These are phyloP conservation scores for Pseudocercospora fuligena DNA, from an alignment of 2,329 filamentous ascomycete species.

Conservation along the genomic window DNA sequence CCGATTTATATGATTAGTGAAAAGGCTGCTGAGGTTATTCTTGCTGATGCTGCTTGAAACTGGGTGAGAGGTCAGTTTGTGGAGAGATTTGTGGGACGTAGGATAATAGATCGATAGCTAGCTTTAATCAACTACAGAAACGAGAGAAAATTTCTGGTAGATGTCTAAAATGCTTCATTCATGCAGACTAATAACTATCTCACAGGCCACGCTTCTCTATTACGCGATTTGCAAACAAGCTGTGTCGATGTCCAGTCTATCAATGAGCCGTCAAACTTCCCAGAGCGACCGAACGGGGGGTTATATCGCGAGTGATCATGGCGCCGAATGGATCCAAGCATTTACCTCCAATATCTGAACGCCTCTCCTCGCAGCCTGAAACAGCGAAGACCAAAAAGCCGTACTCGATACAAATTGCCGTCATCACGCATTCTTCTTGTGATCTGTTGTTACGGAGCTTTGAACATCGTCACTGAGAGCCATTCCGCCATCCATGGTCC, in stretches of 20 bases:
- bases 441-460: neutral
- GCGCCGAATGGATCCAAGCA: neutral
- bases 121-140: neutral
- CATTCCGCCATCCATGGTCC: conserved; percentile 16
- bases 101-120: neutral
- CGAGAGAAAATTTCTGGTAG: neutral
- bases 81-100: neutral
- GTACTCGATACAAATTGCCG: neutral
- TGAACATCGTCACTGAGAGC: conserved; percentile 4
- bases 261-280: neutral
- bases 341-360: neutral
- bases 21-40: conserved; percentile 65
- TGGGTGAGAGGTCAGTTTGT: neutral
- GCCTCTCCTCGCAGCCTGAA: conserved; percentile 5
- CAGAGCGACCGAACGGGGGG: neutral
- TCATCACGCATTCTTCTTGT: conserved; percentile 22
- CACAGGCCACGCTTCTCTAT: neutral
- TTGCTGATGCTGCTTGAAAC: conserved; percentile 24
- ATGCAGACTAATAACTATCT: neutral
- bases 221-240: neutral
- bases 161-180: neutral
- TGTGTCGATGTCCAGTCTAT: neutral
- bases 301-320: conserved; percentile 2
- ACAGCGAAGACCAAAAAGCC: conserved; percentile 2
- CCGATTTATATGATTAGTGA: conserved; percentile 62